A percentile compares a stretch with the other conserved stretches of the same genome.
phyloP scores from a whole-genome alignment of 345 rosid genomes.

The Gossypium rotundifolium region DNA sequence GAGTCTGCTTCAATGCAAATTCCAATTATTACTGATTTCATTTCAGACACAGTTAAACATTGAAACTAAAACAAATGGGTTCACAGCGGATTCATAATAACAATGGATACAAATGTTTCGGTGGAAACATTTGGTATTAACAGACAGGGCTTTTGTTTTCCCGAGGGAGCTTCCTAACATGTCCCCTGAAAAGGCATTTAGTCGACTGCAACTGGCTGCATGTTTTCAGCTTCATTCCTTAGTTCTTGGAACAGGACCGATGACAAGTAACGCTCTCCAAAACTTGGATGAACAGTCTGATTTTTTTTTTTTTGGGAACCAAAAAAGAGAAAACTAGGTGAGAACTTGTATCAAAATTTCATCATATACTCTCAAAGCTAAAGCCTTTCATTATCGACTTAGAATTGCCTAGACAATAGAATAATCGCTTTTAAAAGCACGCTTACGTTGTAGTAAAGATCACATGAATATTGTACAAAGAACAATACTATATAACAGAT shows the following conservation, averaged over 20 bases:
- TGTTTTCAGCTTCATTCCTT: slow-evolving; percentile 80
- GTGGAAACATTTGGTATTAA: neutral
- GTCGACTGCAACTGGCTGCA: slow-evolving; percentile 91
- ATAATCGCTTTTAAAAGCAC: neutral
- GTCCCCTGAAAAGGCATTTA: slow-evolving; percentile 18
- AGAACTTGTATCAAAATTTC: neutral
- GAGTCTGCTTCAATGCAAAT: neutral
- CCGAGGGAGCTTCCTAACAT: neutral
- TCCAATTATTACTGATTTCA: neutral
- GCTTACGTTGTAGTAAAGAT: neutral
- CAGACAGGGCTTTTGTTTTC: neutral
- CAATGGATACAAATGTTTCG: neutral
- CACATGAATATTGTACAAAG: neutral
- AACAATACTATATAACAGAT: too few relatives aligned
- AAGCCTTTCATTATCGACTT: neutral
- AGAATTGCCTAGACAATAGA: neutral
- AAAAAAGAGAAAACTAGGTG: neutral
- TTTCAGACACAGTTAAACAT: neutral
- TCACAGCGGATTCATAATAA: neutral
- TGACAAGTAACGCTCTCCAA: slow-evolving; percentile 89
- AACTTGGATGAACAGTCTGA: slow-evolving; percentile 89
- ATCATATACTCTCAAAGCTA: neutral
- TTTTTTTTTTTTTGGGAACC: neutral
- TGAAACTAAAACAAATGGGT: neutral
- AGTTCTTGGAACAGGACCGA: slow-evolving; percentile 77